phyloP scores from a whole-genome alignment of 2,329 filamentous ascomycete species.

The Aureobasidium sp. region DNA sequence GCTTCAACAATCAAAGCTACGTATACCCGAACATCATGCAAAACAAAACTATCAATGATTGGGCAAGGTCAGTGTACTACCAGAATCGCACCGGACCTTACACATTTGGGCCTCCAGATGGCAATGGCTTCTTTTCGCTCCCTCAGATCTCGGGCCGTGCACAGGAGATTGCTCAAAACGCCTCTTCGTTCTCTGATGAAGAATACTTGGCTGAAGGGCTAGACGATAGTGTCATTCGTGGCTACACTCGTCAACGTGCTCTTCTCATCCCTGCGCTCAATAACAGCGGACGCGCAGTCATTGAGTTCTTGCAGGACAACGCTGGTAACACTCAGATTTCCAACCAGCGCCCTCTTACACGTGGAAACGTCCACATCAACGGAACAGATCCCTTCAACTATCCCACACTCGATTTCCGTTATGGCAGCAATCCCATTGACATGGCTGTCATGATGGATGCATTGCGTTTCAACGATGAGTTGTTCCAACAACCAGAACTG shows the following conservation, averaged over 20 bases:
- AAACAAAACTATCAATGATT: conserved; percentile 19
- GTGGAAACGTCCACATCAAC: conserved; percentile 21
- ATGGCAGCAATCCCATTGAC: conserved; percentile 24
- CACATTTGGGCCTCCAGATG: conserved; percentile 19
- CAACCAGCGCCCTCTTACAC: conserved; percentile 23
- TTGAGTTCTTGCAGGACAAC: conserved; percentile 25
- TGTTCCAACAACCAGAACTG: conserved; percentile 19
- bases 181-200: conserved; percentile 14
- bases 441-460: conserved; percentile 18
- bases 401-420: conserved; percentile 22
- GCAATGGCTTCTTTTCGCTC: conserved; percentile 21
- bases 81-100: conserved; percentile 21
- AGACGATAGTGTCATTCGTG: conserved; percentile 18
- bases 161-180: conserved; percentile 10
- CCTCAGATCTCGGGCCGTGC: conserved; percentile 17
- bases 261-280: conserved; percentile 20
- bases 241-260: conserved; percentile 20
- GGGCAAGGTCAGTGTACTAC: conserved; percentile 17
- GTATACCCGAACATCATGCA: conserved; percentile 17
- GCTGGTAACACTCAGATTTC: conserved; percentile 23
- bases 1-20: conserved; percentile 15
- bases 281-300: conserved; percentile 19
- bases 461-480: conserved; percentile 23
- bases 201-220: conserved; percentile 18
- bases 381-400: conserved; percentile 14